Base-by-base conservation (phyloP, 2,329 filamentous ascomycete genomes). In the Plectosphaerella plurivora region DNA sequence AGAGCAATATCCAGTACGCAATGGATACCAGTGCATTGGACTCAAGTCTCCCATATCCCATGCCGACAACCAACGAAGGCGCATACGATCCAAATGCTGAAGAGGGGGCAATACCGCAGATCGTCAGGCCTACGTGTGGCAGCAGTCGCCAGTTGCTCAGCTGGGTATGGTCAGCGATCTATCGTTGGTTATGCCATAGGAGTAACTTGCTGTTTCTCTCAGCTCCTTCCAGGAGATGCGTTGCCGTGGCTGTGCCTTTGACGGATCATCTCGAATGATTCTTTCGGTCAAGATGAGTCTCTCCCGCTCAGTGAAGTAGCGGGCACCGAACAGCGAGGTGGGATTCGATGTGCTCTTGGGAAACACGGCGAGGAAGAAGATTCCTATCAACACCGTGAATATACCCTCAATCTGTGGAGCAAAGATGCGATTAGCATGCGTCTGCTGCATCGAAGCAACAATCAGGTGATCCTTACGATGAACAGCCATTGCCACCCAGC, bases 401-500 rank as follows among this genome's bases (percentile, higher is more conserved):
- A 69, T 57, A 3, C 70, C 70, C 54, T 72, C 68, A n/a, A 69
- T 51, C 65, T 68, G 36, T 39, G 3, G 12, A 15, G 11, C 10
- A n/a, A 4, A 11, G 12, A 3, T 8, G 5, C 3, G 41, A 33
- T 33, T 12, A 33, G 28, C 28, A 33, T 12, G 3, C 28, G 28
- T 3, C 28, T 3, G 11, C 8, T 10, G 28, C 28, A 10, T 33
- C 2, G 28, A 33, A 12, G 28, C 11, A 33, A 3, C 2, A 79
- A 83, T 59, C 22, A 12, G 7, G 12, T 14, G 2, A 15, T 11
- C 2, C 45, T 24, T 35, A 51, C 55, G 14, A 57, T 36, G 44
- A 68, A 71, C 1, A 73, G 63, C 74, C 73, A 76, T 36, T 79
- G 67, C 81, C 81, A 84, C 0, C 75, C 78, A 1, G 67, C 64